These are phyloP conservation scores for Colletotrichum sp. DNA, from an alignment of 2,329 filamentous ascomycete genomes.

Conservation along the genomic window DNA sequence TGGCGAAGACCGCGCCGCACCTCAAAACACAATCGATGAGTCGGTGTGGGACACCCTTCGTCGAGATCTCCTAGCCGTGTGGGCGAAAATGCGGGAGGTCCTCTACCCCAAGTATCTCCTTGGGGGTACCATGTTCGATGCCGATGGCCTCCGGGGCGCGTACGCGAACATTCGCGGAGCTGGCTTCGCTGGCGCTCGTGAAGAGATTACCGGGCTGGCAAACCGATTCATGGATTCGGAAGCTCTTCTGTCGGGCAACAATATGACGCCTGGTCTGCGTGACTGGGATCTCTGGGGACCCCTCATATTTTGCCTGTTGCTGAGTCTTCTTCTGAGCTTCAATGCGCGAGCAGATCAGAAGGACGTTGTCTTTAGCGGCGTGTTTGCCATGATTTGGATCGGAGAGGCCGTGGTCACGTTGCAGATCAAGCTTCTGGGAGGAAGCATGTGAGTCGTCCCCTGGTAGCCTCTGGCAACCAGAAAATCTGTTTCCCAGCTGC, in stretches of 20 bases:
- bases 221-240: conserved; percentile 70
- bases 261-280: conserved; percentile 87
- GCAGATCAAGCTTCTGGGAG: conserved; percentile 95
- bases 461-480: neutral
- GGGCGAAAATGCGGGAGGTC: conserved; percentile 98
- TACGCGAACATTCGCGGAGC: conserved; percentile 66
- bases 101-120: conserved; percentile 95
- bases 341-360: conserved; percentile 80
- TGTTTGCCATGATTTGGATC: conserved; percentile 97
- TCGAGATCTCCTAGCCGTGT: conserved; percentile 88
- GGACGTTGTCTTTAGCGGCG: conserved; percentile 89
- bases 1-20: conserved; percentile 89
- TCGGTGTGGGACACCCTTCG: conserved; percentile 96
- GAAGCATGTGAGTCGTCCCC: conserved; percentile 81
- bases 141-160: conserved; percentile 60
- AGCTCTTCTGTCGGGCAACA: conserved; percentile 61
- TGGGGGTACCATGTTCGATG: conserved; percentile 68
- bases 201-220: conserved; percentile 66
- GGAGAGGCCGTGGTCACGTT: conserved; percentile 96
- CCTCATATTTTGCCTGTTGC: conserved; percentile 87
- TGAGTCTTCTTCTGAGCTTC: conserved; percentile 88
- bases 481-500: neutral
- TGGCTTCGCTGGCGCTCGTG: conserved; percentile 63
- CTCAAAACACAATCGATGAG: conserved; percentile 95
- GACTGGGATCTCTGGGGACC: conserved; percentile 99